A percentile compares a stretch with the other conserved stretches of the same genome.
These are phyloP conservation scores for Fusarium ambrosium DNA, from an alignment of 2,329 filamentous ascomycete species.

Conservation along the genomic window DNA sequence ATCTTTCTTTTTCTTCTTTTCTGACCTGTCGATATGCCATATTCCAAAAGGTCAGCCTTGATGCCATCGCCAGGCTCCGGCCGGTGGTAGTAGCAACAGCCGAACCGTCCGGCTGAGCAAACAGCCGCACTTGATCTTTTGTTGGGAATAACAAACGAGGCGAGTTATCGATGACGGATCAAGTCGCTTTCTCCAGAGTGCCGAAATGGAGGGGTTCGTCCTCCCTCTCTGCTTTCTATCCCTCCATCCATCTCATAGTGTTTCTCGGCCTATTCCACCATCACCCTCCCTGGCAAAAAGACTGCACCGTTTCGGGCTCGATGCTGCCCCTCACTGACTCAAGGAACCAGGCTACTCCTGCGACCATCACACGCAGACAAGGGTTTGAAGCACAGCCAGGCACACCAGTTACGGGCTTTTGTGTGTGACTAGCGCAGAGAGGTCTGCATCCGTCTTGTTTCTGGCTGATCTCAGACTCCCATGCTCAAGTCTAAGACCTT, in stretches of 20 bases:
- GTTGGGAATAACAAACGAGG: neutral
- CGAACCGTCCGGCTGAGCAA: conserved; percentile 14
- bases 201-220: neutral
- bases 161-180: neutral
- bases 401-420: conserved; percentile 33
- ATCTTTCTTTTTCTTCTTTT: neutral
- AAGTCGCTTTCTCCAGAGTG: neutral
- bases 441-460: conserved; percentile 2
- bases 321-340: conserved; percentile 36
- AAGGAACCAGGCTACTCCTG: conserved; percentile 20
- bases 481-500: conserved; percentile 1
- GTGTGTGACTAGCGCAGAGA: conserved; percentile 14
- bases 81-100: conserved; percentile 19
- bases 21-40: conserved; percentile 9
- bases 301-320: conserved; percentile 16
- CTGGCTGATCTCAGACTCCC: conserved; percentile 9
- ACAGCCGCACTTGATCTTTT: neutral
- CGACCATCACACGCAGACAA: conserved; percentile 13
- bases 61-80: conserved; percentile 15
- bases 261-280: conserved; percentile 5
- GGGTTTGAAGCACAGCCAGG: conserved; percentile 27
- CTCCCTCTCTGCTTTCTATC: conserved; percentile 10
- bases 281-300: conserved; percentile 9
- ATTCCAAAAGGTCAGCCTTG: neutral
- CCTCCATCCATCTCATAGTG: neutral